These are phyloP conservation scores for Mrakia hoshinonis DNA, from an alignment of 768 basidiomycete species.

Conservation along the genomic window DNA sequence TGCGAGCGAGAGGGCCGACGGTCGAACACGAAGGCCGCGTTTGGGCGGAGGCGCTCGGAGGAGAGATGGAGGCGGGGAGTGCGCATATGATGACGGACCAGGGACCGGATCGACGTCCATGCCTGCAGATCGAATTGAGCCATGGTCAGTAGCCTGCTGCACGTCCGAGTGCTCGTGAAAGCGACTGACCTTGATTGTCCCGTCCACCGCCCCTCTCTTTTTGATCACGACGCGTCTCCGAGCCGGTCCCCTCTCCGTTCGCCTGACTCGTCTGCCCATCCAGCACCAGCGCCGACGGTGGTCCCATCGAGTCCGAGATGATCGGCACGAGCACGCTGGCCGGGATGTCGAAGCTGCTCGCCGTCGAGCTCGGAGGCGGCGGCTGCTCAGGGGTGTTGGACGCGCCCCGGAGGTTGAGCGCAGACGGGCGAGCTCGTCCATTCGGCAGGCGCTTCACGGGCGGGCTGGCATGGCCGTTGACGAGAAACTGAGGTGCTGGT, in stretches of 20 bases:
- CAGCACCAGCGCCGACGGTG: background rate
- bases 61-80: no score
- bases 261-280: background rate
- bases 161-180: background rate
- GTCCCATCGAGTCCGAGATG: background rate
- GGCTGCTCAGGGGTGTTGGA: background rate
- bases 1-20: background rate
- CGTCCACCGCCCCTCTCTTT: background rate
- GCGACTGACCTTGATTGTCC: background rate
- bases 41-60: background rate
- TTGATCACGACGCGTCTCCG: background rate
- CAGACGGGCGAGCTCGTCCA: no score
- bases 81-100: background rate
- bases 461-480: no score
- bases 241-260: no score
- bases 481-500: no score
- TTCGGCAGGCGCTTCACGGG: no score
- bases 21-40: background rate
- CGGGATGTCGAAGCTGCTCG: background rate
- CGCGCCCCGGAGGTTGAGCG: background rate
- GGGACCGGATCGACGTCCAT: background rate
- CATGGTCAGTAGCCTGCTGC: background rate
- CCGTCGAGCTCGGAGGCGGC: background rate
- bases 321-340: background rate
- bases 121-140: background rate